Conservation (phyloP, 805 yeast genomes). For the Maudiozyma bulderi region DNA sequence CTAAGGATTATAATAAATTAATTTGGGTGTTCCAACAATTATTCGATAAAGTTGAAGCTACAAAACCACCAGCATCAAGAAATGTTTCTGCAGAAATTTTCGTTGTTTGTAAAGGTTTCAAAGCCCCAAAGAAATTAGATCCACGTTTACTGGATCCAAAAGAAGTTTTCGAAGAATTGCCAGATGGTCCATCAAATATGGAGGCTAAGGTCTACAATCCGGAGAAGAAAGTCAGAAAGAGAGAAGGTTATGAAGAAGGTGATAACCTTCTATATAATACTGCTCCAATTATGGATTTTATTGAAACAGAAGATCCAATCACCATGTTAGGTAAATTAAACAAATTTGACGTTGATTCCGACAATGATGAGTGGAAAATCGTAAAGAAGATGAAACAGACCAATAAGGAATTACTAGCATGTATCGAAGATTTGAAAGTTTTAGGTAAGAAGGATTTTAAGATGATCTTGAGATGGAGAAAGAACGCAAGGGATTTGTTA, state of each 20-base stretch:
- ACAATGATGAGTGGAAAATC: conserved; percentile 60
- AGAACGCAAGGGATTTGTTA: conserved; percentile 67
- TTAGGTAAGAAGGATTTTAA: conserved; percentile 92
- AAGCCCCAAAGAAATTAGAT: conserved; percentile 92
- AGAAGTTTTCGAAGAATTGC: conserved; percentile 88
- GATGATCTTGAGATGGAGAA: conserved; percentile 76
- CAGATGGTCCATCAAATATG: conserved; percentile 61
- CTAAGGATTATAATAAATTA: conserved; percentile 95
- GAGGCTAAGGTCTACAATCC: conserved; percentile 94
- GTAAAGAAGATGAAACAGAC: conserved; percentile 67
- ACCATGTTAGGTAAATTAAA: conserved; percentile 67
- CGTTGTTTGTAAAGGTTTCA: conserved; percentile 91
- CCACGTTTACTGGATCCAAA: conserved; percentile 86
- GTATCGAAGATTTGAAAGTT: conserved; percentile 86
- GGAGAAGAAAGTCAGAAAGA: conserved; percentile 76
- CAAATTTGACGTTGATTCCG: conserved; percentile 46
- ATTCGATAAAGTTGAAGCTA: conserved; percentile 94
- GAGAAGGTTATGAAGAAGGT: conserved; percentile 97
- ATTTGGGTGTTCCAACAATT: conserved; percentile 97
- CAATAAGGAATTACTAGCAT: conserved; percentile 67
- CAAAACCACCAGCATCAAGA: conserved; percentile 98
- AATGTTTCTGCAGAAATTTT: conserved; percentile 98
- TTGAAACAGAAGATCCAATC: conserved; percentile 74
- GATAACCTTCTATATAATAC: conserved; percentile 66
- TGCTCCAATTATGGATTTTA: conserved; percentile 69